Conservation (phyloP, 352 stramenopile species). For the Phytophthora brassicae region DNA sequence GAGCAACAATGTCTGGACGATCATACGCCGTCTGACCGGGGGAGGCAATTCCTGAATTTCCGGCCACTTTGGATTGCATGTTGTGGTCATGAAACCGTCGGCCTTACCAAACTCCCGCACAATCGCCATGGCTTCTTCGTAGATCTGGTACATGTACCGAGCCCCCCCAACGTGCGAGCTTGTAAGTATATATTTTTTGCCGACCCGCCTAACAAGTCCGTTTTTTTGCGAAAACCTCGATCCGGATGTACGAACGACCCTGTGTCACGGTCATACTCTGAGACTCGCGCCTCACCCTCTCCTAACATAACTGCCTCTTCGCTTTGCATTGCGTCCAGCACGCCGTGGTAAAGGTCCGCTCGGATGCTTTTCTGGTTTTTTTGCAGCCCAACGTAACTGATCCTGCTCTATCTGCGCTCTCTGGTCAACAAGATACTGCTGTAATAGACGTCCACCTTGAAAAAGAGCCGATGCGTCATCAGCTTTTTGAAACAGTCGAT, state of each 20-base stretch:
- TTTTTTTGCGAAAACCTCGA: not conserved
- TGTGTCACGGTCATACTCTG: not conserved
- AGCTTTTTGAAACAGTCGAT: not conserved
- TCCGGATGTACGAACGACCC: not conserved
- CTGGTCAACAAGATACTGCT: not conserved
- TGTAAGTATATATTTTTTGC: not conserved
- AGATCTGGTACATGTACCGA: conserved; percentile 25
- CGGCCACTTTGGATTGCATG: conserved; percentile 45
- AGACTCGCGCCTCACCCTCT: not conserved
- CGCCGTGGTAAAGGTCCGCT: not conserved
- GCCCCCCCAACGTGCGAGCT: not conserved
- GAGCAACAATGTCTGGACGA: conserved; percentile 19
- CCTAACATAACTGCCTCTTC: not conserved
- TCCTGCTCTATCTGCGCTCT: not conserved
- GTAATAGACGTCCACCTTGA: not conserved
- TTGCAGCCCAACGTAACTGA: not conserved
- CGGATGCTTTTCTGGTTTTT: not conserved
- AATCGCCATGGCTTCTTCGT: conserved; percentile 45
- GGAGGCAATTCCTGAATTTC: conserved; percentile 27
- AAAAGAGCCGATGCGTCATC: not conserved
- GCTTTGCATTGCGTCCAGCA: not conserved
- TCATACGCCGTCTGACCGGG: conserved; percentile 15
- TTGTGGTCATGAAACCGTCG: conserved; percentile 53
- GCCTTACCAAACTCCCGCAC: conserved; percentile 40
- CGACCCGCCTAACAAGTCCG: not conserved